These are phyloP conservation scores for Cercospora sesami DNA, from an alignment of 2,329 filamentous ascomycete genomes.

Conservation along the genomic window DNA sequence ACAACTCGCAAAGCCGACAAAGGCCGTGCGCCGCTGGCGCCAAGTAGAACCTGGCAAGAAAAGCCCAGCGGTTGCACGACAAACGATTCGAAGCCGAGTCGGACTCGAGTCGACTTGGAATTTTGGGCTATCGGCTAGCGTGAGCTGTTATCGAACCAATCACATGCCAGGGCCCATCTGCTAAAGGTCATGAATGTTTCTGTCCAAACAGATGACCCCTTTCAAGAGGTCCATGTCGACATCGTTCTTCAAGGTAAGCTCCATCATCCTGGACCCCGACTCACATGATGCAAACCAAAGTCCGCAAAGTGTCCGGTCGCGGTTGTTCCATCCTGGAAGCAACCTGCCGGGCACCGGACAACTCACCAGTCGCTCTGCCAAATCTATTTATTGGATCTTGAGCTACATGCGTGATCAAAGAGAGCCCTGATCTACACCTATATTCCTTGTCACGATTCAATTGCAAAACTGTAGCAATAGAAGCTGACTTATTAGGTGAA, in stretches of 20 bases:
- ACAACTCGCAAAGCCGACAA: conserved; percentile 4
- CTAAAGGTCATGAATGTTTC: not conserved
- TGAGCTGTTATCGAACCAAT: not conserved
- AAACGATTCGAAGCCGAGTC: not conserved
- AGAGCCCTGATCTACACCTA: not conserved
- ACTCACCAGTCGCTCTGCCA: not conserved
- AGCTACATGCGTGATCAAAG: conserved; percentile 11
- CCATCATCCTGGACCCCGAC: not conserved
- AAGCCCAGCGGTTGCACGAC: not conserved
- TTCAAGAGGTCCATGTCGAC: not conserved
- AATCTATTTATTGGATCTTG: not conserved
- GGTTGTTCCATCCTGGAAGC: conserved; percentile 3
- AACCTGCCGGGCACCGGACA: conserved; percentile 2
- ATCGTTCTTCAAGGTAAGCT: not conserved
- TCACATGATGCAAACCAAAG: conserved; percentile 6
- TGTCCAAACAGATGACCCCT: not conserved
- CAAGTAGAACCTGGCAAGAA: not conserved
- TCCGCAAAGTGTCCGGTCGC: not conserved
- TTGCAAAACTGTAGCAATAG: not conserved
- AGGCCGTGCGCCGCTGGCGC: not conserved
- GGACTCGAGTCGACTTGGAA: not conserved
- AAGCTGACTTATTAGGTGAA: not conserved
- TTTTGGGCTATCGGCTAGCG: not conserved
- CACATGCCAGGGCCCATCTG: not conserved
- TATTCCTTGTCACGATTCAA: not conserved